Base-by-base conservation (phyloP, 1,284 basidiomycete genomes). In the Singerocomus rubriflavus region DNA sequence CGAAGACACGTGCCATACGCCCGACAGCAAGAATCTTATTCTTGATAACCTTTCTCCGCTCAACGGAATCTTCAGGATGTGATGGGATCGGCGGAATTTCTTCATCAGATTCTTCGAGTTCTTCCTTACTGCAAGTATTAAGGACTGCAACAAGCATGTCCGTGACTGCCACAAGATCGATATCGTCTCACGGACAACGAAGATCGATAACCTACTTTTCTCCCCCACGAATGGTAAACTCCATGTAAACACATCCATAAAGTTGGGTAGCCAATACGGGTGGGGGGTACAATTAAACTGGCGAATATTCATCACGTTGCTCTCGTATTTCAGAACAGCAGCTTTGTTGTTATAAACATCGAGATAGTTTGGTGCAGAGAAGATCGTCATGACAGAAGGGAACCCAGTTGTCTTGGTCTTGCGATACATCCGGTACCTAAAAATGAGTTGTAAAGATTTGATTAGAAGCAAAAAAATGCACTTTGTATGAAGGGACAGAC, bases 11-110 rank as follows among this genome's bases (percentile, higher is more conserved):
- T 16, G 93, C 87, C 88, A 99, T 97, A 52, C 95, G 82, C 34
- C 96, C 96, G 21, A 99, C 95, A 45, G 95, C 97, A 67, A 98
- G 80, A 60, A 99, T 99, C 81, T 99, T 99, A 79, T 93, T 98
- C 78, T 92, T 97, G 79, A 95, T 92, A 56, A 88, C 78, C 63
- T 87, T 85, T 59, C 91, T 78, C 55, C 91, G 84, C 70, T 94
- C 92, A 25, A 74, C 69, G 0, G 75, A 66, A n/a, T 88, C 84
- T 31, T 85, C 81, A 14, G 67, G 63, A 38, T 67, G 65, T 9
- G 68, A 58, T 9, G 62, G 52, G 2, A 29, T 71, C 57, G 29
- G 74, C 68, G 36, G 69, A 67, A 62, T 9, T 74, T 72, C 67
- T 47, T 84, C 81, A 4, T 92, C 90, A 34, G 84, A 84, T 68